A percentile compares a stretch with the other conserved stretches of the same genome.
Evolutionary conservation across 352 stramenopile genomes (phyloP).

Genomic region (Phytophthora brassicae): DNA sequence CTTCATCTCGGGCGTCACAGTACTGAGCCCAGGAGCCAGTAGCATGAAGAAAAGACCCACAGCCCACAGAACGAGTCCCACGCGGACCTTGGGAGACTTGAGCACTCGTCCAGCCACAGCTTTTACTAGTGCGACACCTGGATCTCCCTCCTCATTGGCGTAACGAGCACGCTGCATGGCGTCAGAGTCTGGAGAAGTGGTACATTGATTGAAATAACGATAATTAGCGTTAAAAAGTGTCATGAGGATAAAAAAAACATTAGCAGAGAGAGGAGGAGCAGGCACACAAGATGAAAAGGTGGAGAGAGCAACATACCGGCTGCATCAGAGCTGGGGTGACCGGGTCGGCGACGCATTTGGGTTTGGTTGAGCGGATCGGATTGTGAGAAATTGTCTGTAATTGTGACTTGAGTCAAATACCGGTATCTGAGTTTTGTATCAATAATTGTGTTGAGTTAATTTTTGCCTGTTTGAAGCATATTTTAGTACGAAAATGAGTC

Average conservation of each 20-base stretch:
- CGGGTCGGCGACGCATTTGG: constrained; percentile 37
- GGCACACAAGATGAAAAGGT: neutral
- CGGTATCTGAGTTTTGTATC: neutral
- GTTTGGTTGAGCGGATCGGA: neutral
- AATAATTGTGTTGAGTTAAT: no score
- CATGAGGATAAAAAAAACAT: neutral
- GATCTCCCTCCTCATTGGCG: constrained; percentile 32
- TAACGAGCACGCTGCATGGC: constrained; percentile 33
- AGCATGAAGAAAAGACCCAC: constrained; percentile 88
- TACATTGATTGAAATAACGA: neutral
- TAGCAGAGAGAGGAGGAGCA: constrained; percentile 1
- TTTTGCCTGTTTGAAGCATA: no score
- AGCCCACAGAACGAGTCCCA: constrained; percentile 65
- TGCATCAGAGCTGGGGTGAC: constrained; percentile 19
- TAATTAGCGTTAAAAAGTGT: constrained; percentile 14
- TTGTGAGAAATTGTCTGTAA: neutral
- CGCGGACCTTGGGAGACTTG: constrained; percentile 64
- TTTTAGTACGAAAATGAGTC: constrained; percentile 1
- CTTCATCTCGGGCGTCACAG: constrained; percentile 79
- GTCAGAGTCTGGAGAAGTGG: constrained; percentile 22
- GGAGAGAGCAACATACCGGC: constrained; percentile 15
- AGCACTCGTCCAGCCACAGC: constrained; percentile 50
- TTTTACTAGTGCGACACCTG: constrained; percentile 57
- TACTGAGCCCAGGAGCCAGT: constrained; percentile 53
- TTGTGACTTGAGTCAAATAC: neutral